Evolutionary conservation across 352 stramenopile genomes (phyloP).

Genomic region (Phytophthora pistaciae): DNA sequence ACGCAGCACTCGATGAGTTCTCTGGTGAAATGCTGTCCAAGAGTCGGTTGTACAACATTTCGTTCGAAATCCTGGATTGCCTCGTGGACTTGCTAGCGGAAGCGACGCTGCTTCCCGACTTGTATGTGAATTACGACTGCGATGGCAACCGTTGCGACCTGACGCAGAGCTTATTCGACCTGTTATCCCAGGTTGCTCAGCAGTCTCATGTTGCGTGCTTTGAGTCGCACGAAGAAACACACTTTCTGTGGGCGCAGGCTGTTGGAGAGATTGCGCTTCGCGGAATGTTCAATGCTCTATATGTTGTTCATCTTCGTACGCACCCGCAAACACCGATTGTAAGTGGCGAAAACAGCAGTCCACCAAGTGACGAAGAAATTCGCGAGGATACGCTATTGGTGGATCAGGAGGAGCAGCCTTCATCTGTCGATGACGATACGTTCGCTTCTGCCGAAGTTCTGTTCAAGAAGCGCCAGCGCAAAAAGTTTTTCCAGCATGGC

Average conservation of each 20-base stretch:
- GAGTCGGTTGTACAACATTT: conserved; percentile 65
- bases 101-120: conserved; percentile 94
- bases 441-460: conserved; percentile 62
- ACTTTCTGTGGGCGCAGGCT: conserved; percentile 77
- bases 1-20: conserved; percentile 72
- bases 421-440: conserved; percentile 14
- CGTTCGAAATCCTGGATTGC: conserved; percentile 89
- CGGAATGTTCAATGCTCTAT: conserved; percentile 80
- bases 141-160: conserved; percentile 95
- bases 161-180: conserved; percentile 95
- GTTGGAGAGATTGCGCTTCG: conserved; percentile 72
- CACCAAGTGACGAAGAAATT: conserved; percentile 34
- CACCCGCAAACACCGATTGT: conserved; percentile 34
- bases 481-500: conserved; percentile 87
- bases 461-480: conserved; percentile 74
- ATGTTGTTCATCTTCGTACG: conserved; percentile 76
- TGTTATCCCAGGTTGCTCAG: conserved; percentile 86
- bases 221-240: conserved; percentile 74
- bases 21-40: conserved; percentile 61
- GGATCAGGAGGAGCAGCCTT: conserved; percentile 27
- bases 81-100: conserved; percentile 97
- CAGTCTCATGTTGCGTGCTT: conserved; percentile 75
- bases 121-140: conserved; percentile 99
- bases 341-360: conserved; percentile 23
- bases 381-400: conserved; percentile 45